These are phyloP conservation scores for Trypanosoma congolense DNA, from an alignment of 208 protist species.

Conservation along the genomic window DNA sequence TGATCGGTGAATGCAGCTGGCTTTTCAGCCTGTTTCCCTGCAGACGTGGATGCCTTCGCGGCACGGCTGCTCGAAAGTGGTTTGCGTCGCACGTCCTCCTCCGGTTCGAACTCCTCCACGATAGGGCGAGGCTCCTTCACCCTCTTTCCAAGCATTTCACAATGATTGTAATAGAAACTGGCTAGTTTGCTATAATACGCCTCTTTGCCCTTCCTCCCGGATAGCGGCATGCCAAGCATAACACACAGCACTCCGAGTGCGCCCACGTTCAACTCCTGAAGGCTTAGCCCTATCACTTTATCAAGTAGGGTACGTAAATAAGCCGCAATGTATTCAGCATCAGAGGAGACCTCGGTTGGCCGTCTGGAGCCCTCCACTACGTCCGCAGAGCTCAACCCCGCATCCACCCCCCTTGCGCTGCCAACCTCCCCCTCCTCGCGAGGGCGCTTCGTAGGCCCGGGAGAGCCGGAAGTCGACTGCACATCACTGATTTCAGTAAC, in stretches of 20 bases:
- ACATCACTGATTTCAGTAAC: background rate
- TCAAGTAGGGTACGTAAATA: slow-evolving; percentile 77
- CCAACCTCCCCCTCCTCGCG: slow-evolving; percentile 7
- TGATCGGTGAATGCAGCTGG: too few relatives aligned
- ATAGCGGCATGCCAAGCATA: slow-evolving; percentile 61
- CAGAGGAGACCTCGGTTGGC: slow-evolving; percentile 12
- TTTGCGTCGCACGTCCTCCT: slow-evolving; percentile 41
- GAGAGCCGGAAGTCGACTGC: background rate
- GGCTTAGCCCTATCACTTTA: slow-evolving; percentile 63
- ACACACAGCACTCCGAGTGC: slow-evolving; percentile 65
- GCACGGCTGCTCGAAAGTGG: slow-evolving; percentile 9
- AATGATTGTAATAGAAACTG: slow-evolving; percentile 78
- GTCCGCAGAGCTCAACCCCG: background rate
- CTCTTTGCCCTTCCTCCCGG: slow-evolving; percentile 38
- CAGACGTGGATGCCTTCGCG: slow-evolving; percentile 1
- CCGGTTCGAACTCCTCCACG: slow-evolving; percentile 41
- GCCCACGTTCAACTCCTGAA: slow-evolving; percentile 56
- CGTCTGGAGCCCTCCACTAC: background rate
- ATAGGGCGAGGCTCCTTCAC: slow-evolving; percentile 46
- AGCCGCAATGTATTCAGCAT: slow-evolving; percentile 52
- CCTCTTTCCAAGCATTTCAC: slow-evolving; percentile 79
- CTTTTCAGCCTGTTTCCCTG: slow-evolving; percentile 5
- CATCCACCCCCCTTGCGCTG: too few relatives aligned
- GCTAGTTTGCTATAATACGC: slow-evolving; percentile 75
- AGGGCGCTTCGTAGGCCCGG: slow-evolving; percentile 6